Percentiles rank a stretch among this genome's conserved stretches.
These are phyloP conservation scores for Paramecium sonneborni DNA, from an alignment of 73 alveolate genomes.

Conservation along the genomic window DNA sequence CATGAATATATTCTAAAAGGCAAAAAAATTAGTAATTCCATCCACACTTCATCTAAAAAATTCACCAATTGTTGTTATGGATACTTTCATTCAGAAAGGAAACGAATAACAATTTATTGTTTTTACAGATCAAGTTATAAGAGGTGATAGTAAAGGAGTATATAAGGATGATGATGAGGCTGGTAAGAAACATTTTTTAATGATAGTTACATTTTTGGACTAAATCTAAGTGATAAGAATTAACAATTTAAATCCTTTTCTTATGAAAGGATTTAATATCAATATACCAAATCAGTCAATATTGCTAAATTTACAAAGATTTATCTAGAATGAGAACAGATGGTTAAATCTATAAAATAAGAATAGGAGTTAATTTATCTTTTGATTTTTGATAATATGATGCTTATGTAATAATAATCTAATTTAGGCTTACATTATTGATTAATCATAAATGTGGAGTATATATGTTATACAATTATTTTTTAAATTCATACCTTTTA, in stretches of 20 bases:
- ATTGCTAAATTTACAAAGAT: neutral
- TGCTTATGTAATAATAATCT: neutral
- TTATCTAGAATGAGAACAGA: neutral
- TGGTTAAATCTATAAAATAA: neutral
- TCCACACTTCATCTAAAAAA: neutral
- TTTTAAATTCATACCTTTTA: conserved; percentile 22
- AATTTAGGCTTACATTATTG: neutral
- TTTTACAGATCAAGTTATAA: neutral
- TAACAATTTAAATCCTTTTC: neutral
- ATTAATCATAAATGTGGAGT: neutral
- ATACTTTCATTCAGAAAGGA: neutral
- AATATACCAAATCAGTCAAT: neutral
- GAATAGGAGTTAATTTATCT: conserved; percentile 9
- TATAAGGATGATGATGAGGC: neutral
- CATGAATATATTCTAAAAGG: neutral
- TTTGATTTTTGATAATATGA: neutral
- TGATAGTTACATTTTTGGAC: neutral
- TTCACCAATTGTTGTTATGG: neutral
- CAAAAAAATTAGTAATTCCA: neutral
- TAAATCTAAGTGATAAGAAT: neutral
- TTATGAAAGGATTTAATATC: neutral
- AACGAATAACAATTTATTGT: neutral
- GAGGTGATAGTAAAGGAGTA: neutral
- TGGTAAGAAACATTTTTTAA: neutral
- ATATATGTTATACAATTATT: too few relatives aligned